Base-by-base conservation (phyloP, 768 basidiomycete species). In the Tephrocybe rancida region DNA sequence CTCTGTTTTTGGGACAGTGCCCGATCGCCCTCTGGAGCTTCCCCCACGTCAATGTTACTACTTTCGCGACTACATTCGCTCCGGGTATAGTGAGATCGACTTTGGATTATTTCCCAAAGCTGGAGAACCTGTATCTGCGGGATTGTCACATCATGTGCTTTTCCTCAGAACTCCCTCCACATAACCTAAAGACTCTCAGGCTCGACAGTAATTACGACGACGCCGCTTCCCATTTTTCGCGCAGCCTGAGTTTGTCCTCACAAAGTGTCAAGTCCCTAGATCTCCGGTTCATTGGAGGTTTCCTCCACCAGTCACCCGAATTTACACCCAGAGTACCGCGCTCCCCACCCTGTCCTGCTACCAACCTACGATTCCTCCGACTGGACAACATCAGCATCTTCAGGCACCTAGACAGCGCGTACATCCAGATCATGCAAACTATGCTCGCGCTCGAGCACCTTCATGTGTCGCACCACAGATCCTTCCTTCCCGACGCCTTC, bases 361-460 rank as follows among this genome's bases (percentile, higher is more conserved):
- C 52, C 3, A 59, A 30, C 50, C 50, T 69, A n/a, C 55, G 54
- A 25, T 63, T 52, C 8, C 59, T 69, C 25, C 62, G 65, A 14
- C 55, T 69, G 24, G 65, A 69, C 45, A 69, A 69, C 38, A 52
- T 67, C 49, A 66, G 65, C 37, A 60, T 69, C 21, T 60, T 66
- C 35, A 61, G 54, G 48, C 54, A 67, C 21, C 48, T 62, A 29
- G 43, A 57, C 27, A 66, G 59, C 6, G 61, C 59, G 29, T 67
- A 64, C 47, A 57, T 61, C 6, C 58, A 63, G 19, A 49, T 67
- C 5, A 38, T 69, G 7, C 59, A 58, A 42, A 59, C 55, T 25
- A 49, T 69, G 5, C 61, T 60, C 18, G 44, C 45, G 46, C 55
- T 69, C 13, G 52, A 65, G 46, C 49, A 61, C 34, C 46, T 69